These are phyloP conservation scores for Ogataea nitratoaversa DNA, from an alignment of 805 yeast genomes.

Conservation along the genomic window DNA sequence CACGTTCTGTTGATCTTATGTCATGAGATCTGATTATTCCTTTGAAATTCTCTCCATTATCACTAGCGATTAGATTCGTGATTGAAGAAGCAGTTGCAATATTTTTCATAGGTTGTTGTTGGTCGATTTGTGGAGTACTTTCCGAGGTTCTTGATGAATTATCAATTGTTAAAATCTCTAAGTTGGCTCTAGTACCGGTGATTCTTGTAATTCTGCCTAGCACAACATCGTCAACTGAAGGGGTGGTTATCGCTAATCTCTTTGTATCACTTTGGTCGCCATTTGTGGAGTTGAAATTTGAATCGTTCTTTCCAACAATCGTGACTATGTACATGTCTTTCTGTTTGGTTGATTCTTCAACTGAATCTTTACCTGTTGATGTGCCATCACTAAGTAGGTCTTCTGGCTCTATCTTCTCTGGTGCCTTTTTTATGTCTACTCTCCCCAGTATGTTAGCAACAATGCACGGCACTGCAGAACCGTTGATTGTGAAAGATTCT, in stretches of 20 bases:
- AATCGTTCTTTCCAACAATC: constrained; percentile 24
- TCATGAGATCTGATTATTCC: constrained; percentile 86
- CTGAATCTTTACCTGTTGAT: too few species aligned
- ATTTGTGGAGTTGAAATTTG: constrained; percentile 4
- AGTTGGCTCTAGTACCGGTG: constrained; percentile 63
- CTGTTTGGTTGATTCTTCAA: constrained; percentile 4
- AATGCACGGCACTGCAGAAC: constrained; percentile 36
- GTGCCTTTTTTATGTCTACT: constrained; percentile 34
- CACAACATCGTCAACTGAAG: constrained; percentile 81
- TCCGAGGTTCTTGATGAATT: not conserved
- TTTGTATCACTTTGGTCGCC: constrained; percentile 1
- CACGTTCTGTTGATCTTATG: constrained; percentile 86
- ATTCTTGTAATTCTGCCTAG: constrained; percentile 69
- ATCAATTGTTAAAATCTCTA: constrained; percentile 56
- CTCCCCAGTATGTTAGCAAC: constrained; percentile 63
- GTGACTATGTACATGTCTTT: constrained; percentile 12
- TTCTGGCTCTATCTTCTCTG: not conserved
- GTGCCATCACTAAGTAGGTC: too few species aligned
- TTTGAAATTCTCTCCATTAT: constrained; percentile 83
- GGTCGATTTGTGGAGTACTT: not conserved
- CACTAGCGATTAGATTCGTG: constrained; percentile 48
- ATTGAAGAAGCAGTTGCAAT: too few species aligned
- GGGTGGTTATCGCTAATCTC: constrained; percentile 43
- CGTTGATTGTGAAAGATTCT: constrained; percentile 39
- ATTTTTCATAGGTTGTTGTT: too few species aligned